Evolutionary conservation across 108 stramenopile species (phyloP), one percentile per base, ranked within the genome.

Genomic region (Stephanodiscus minutulus): DNA sequence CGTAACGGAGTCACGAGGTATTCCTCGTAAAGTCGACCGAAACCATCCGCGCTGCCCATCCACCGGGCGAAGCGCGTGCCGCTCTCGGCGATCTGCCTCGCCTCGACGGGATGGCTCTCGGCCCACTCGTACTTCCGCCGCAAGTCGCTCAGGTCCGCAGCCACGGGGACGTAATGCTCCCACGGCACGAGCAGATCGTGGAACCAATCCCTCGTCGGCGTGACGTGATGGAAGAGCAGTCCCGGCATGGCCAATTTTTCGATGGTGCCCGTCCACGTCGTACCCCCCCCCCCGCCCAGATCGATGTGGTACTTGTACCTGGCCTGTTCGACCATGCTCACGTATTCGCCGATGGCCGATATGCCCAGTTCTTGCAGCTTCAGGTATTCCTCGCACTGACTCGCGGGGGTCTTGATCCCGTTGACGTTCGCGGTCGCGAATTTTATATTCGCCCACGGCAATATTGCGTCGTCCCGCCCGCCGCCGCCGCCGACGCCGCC

Each of bases 141-240:
- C 50, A 79, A 31, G 22, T 79, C 77, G 25, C 66, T 53, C 1
- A 79, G 49, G 28, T 79, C 77, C 17, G 72, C 58, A 10, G 37
- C 47, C 10, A 79, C 50, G 11, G 77, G 77, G 31, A 85, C 73
- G 57, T 82, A 85, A 41, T 85, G 77, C 56, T 68, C 81, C 65
- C 67, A 82, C 9, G 85, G 77, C 41, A 35, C 58, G 47, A 85
- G 68, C 13, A 69, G 31, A 15, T 70, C 49, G 37, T 75, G 59
- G 44, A 79, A 74, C 71, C 76, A 85, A 57, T 85, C 85, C 43
- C 48, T 68, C 47, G 74, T 68, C 1, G 74, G 66, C 22, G 74
- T 75, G 31, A 60, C 66, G 25, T 75, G 74, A 68, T 75, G 74
- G 54, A 75, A 75, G 10, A 75, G 39, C 28, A 75, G 5, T 5